These are phyloP conservation scores for Tephrocybe sp. DNA, from an alignment of 768 basidiomycete species.

Conservation along the genomic window DNA sequence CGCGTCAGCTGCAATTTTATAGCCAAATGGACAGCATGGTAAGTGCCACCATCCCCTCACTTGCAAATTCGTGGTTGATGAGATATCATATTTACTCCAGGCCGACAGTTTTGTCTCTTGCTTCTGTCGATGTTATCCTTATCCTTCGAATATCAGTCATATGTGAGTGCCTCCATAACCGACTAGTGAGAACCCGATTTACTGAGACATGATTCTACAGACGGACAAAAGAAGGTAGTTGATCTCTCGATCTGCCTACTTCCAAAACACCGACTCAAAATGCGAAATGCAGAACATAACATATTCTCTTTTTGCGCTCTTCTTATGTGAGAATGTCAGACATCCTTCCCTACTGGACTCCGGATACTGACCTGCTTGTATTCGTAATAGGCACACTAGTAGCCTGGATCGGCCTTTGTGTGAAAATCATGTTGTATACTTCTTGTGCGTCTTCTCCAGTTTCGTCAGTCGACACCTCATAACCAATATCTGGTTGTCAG, in stretches of 20 bases:
- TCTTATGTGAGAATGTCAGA: background rate
- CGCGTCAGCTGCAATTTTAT: conserved; percentile 21
- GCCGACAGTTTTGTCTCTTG: conserved; percentile 20
- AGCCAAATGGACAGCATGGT: conserved; percentile 22
- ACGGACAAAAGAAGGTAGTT: conserved; percentile 14
- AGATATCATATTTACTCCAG: conserved; percentile 10
- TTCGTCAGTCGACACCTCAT: background rate
- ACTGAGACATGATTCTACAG: conserved; percentile 3
- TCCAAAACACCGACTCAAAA: too few relatives aligned
- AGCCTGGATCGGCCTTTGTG: conserved; percentile 3
- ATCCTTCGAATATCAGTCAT: conserved; percentile 22
- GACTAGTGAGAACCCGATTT: background rate
- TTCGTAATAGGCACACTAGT: conserved; percentile 2
- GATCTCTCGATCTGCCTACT: too few relatives aligned
- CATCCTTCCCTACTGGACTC: background rate
- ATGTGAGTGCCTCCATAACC: conserved; percentile 15
- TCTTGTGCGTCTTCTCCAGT: background rate
- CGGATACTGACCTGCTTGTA: background rate
- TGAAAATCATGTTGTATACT: conserved; percentile 3
- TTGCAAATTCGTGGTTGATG: too few relatives aligned
- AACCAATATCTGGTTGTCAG: conserved; percentile 1
- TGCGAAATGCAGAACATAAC: background rate
- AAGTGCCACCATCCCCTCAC: too few relatives aligned
- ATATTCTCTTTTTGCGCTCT: background rate
- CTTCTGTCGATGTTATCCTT: conserved; percentile 23